Evolutionary conservation across 768 basidiomycete species (phyloP).

Genomic region (Lactarius deliciosus): DNA sequence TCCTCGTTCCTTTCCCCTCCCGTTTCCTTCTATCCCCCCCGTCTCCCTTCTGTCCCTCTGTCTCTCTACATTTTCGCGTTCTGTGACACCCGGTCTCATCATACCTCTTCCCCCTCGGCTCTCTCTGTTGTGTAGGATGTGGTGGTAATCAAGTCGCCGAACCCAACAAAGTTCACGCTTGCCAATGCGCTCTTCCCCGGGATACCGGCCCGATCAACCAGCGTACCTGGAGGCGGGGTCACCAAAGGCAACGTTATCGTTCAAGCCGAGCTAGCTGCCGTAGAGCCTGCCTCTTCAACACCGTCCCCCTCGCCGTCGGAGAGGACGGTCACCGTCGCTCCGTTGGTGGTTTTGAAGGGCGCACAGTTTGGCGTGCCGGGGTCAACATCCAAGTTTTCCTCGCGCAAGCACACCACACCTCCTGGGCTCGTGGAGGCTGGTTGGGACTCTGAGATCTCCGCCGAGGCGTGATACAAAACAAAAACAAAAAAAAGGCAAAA

Average conservation of each 20-base stretch:
- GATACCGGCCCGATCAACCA: not conserved
- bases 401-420: conserved; percentile 15
- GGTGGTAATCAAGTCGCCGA: conserved; percentile 26
- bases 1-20: conserved; percentile 5
- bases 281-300: conserved; percentile 24
- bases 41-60: not conserved
- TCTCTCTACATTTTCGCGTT: conserved; percentile 19
- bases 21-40: not conserved
- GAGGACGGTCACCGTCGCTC: conserved; percentile 3
- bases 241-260: not conserved
- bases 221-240: not conserved
- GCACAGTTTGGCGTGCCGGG: conserved; percentile 15
- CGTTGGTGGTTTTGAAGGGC: conserved; percentile 25
- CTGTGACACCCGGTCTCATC: conserved; percentile 22
- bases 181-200: conserved; percentile 21
- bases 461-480: conserved; percentile 14
- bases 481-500: not conserved
- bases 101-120: conserved; percentile 23
- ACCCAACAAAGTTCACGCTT: conserved; percentile 28
- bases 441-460: conserved; percentile 28
- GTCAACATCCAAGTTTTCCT: conserved; percentile 19
- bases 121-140: conserved; percentile 27
- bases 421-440: conserved; percentile 23
- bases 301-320: conserved; percentile 19
- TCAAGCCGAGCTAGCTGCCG: conserved; percentile 12